Percentiles rank a stretch among this genome's conserved stretches.
Evolutionary conservation across 805 yeast species (phyloP).

Genomic region (Blastobotrys peoriensis): DNA sequence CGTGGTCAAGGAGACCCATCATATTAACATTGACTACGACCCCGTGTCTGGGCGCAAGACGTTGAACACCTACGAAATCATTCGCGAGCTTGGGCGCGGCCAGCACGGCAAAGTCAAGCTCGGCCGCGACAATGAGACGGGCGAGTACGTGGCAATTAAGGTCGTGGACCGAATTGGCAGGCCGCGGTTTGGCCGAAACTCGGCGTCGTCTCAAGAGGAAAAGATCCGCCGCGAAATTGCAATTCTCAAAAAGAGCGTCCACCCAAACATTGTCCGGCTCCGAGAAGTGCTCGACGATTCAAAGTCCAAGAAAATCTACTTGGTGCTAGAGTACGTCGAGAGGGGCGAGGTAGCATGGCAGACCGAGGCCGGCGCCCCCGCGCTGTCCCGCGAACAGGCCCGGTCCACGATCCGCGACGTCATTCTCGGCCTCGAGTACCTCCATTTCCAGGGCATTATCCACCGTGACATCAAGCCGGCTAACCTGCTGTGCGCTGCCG

Average conservation of each 20-base stretch:
- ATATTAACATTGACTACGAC: slow-evolving; percentile 78
- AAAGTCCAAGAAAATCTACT: slow-evolving; percentile 74
- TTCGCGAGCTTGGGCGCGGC: slow-evolving; percentile 87
- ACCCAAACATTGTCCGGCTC: slow-evolving; percentile 86
- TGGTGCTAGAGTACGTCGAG: slow-evolving; percentile 84
- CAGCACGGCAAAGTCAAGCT: slow-evolving; percentile 98
- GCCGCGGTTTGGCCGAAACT: slow-evolving; percentile 46
- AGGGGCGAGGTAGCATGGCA: slow-evolving; percentile 91
- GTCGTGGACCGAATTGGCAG: slow-evolving; percentile 73
- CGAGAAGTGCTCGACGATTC: slow-evolving; percentile 85
- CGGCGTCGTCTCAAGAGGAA: slow-evolving; percentile 53
- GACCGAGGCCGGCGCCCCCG: slow-evolving; percentile 49
- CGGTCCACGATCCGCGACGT: slow-evolving; percentile 77
- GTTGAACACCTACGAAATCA: slow-evolving; percentile 82
- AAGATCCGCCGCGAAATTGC: slow-evolving; percentile 82
- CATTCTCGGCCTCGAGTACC: slow-evolving; percentile 78
- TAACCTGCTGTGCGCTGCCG: slow-evolving; percentile 64
- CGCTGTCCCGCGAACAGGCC: slow-evolving; percentile 59
- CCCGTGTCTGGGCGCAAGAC: slow-evolving; percentile 77
- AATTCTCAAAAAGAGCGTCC: slow-evolving; percentile 81
- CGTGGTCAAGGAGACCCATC: slow-evolving; percentile 76
- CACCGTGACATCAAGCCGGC: slow-evolving; percentile 98
- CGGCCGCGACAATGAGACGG: slow-evolving; percentile 62
- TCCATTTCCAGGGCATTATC: slow-evolving; percentile 84
- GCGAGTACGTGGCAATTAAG: slow-evolving; percentile 77